Evolutionary conservation across 805 yeast species (phyloP), one percentile per base, ranked within the genome.

Genomic region (Wickerhamiella sergipiensis): DNA sequence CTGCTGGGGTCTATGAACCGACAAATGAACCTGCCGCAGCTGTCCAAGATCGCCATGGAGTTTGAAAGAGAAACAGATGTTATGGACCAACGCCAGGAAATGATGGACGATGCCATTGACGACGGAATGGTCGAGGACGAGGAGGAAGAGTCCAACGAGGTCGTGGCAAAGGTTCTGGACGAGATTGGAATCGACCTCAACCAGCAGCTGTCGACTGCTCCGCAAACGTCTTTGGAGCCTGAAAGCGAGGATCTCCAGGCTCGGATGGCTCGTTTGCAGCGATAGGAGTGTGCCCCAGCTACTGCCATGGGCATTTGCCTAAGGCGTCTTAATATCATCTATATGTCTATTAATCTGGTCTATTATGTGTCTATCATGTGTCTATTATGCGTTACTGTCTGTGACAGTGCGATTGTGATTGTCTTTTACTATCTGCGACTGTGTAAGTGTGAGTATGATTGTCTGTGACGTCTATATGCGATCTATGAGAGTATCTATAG

Each of bases 41-140:
- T 92, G 54, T 83, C 86, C 52, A 77, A 83, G 54, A 92, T 92
- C 19, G 87, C 97, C 2, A 89, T 86, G 84, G 97, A 92, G 61
- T 92, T 92, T 66, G 95, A 92, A 61, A 80, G 79, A 61, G 95
- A 90, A 62, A 86, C 85, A 67, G 98, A 94, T 64, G 71, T 94
- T 59, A 92, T 92, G 97, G 97, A 90, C 66, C 98, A 92, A 69
- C 82, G 95, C 62, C 97, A 94, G 67, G 99, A 94, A 65, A 86
- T 94, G 79, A 92, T 92, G 84, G 98, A 92, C 64, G 98, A 92
- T 64, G 94, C 96, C 18, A 83, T 92, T 60, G 99, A 92, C 64
- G 96, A 90, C 65, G 85, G 92, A 18, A 87, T 92, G 92, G 95
- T 83, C 50, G 87, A 82, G 61, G 97, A 86, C 60, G 79, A 85